Evolutionary conservation across 2,329 filamentous ascomycete species (phyloP), one percentile per base, ranked within the genome.

Genomic region (Epichloe sibirici): DNA sequence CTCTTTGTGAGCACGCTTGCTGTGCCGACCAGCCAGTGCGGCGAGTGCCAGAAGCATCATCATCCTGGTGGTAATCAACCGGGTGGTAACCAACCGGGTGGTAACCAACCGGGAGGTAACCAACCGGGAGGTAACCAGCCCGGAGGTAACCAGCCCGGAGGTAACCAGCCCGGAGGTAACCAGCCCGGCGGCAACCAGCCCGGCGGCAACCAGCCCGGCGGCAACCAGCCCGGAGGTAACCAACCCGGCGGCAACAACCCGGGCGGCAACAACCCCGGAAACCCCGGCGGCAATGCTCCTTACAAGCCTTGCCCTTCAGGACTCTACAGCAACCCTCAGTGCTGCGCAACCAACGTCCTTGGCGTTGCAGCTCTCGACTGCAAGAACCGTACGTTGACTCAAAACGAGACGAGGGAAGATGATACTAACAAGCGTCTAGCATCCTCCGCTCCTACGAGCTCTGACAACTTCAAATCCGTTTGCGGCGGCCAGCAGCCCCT

Each of bases 1-100:
- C 55, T 58, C 23, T 37, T 58, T 31, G 56, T 47, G 34, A 48
- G 54, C 38, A 49, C 52, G 17, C 53, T 58, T 8, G 57, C 57
- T 31, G 55, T 59, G n/a, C 57, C 57, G 4, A 49, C 53, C 12
- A 38, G 31, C 49, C 34, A 44, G 13, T 38, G 42, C 23, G 47
- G 51, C 25, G 51, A 47, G 11, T 51, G 50, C 46, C 45, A 47
- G 31, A 31, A 31, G 3, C 52, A 49, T 38, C 45, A 51, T 25
- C 50, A 40, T 15, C 48, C 43, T 17, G 31, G 35, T 1, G 28
- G 28, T 3, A 31, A 31, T 2, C 28, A 31, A 8, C 51, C 51
- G 12, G 37, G 37, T 3, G 51, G 47, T 11, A 38, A 42, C 28
- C 49, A 31, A 1, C 28, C 49, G 12, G 49, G 49, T 8, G 49